These are phyloP conservation scores for Auriscalpium microsporum DNA, from an alignment of 768 basidiomycete genomes.

Conservation along the genomic window DNA sequence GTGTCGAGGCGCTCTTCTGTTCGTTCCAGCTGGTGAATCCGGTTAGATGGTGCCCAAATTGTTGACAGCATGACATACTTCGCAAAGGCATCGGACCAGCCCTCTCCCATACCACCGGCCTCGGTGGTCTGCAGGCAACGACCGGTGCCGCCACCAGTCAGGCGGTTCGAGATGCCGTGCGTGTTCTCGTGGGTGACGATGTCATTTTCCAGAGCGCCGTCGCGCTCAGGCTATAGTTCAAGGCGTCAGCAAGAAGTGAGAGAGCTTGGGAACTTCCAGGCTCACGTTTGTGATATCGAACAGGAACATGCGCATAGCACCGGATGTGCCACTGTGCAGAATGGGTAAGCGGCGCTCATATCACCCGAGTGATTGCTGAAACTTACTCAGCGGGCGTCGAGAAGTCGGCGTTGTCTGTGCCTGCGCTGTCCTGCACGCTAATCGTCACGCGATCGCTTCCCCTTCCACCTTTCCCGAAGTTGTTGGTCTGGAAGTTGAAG, in stretches of 20 bases:
- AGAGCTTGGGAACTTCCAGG: too few relatives aligned
- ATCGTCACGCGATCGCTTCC: conserved; percentile 43
- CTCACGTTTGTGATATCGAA: conserved; percentile 20
- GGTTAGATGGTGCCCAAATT: conserved; percentile 1
- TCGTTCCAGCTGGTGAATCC: conserved; percentile 24
- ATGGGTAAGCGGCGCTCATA: neutral
- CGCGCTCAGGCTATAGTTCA: conserved; percentile 39
- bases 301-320: conserved; percentile 37
- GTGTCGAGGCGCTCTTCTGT: conserved; percentile 28
- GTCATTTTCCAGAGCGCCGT: too few relatives aligned
- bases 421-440: conserved; percentile 41
- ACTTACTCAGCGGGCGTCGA: conserved; percentile 37
- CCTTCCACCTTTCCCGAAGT: conserved; percentile 42
- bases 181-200: too few relatives aligned
- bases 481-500: conserved; percentile 55
- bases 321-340: conserved; percentile 24
- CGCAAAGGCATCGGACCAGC: conserved; percentile 45
- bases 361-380: neutral
- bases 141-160: too few relatives aligned
- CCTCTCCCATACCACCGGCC: conserved; percentile 62
- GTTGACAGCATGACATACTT: conserved; percentile 9
- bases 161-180: too few relatives aligned
- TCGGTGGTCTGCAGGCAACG: conserved; percentile 57
- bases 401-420: conserved; percentile 37
- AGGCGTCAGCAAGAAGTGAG: too few relatives aligned